phyloP scores from a whole-genome alignment of 2,329 filamentous ascomycete genomes.

The Cercospora sp. region DNA sequence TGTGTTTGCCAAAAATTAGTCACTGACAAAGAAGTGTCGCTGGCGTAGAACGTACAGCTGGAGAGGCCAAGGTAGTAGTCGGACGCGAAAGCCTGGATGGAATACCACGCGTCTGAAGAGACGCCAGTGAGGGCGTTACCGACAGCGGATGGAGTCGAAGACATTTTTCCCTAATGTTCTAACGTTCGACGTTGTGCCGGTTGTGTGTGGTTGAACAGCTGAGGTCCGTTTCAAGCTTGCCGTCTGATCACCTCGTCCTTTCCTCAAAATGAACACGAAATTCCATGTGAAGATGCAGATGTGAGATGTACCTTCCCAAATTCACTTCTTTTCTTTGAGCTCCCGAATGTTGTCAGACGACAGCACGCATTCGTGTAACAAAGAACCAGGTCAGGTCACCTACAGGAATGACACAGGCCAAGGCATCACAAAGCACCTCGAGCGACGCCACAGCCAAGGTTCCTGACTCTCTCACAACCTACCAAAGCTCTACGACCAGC shows the following conservation, averaged over 20 bases:
- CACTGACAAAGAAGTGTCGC: not conserved
- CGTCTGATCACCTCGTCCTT: not conserved
- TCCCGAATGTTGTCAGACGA: not conserved
- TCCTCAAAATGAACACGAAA: not conserved
- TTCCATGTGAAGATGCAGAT: not conserved
- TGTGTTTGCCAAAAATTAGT: not conserved
- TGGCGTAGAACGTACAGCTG: not conserved
- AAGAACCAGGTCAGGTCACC: not conserved
- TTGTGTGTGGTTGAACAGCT: not conserved
- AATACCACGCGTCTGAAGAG: conserved; percentile 14
- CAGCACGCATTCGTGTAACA: not conserved
- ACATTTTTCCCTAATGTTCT: not conserved
- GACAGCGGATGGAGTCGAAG: not conserved
- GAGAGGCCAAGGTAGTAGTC: conserved; percentile 18
- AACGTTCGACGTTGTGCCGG: not conserved
- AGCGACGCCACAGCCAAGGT: conserved; percentile 1
- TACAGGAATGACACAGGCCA: conserved; percentile 12
- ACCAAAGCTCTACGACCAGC: conserved; percentile 8
- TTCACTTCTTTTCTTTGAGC: not conserved
- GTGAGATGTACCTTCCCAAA: not conserved
- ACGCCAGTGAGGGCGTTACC: conserved; percentile 5
- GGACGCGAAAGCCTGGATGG: conserved; percentile 14
- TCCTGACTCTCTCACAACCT: conserved; percentile 8
- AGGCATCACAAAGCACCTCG: conserved; percentile 2
- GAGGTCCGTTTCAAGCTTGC: not conserved